These are phyloP conservation scores for Fusarium pseudoanthophilum DNA, from an alignment of 2,329 filamentous ascomycete species.

Conservation along the genomic window DNA sequence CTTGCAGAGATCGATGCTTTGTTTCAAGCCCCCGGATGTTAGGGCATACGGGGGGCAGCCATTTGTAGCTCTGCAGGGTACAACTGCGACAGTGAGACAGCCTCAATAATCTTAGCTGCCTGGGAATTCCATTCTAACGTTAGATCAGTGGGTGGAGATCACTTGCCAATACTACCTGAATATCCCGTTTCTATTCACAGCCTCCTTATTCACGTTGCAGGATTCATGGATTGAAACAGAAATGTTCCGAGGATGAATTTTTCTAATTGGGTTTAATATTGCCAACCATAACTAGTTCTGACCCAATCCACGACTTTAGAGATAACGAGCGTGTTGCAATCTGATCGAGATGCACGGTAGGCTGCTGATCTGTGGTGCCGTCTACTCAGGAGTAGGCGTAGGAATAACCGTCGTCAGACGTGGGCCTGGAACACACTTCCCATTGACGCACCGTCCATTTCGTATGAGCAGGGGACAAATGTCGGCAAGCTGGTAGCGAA, in stretches of 20 bases:
- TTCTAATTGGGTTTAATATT: not conserved
- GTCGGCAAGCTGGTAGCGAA: not conserved
- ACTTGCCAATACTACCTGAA: fast-evolving
- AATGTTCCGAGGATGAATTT: fast-evolving
- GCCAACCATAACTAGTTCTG: not conserved
- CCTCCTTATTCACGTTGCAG: fast-evolving
- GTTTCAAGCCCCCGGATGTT: not conserved
- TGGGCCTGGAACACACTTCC: not conserved
- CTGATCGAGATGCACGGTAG: fast-evolving
- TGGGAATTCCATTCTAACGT: fast-evolving
- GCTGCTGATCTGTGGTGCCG: not conserved
- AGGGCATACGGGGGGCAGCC: not conserved
- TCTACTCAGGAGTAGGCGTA: not conserved
- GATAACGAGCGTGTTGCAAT: not conserved
- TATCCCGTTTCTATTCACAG: not conserved
- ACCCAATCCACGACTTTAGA: too few species aligned
- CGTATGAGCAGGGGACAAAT: not conserved
- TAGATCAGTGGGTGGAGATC: not conserved
- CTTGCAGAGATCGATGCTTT: not conserved
- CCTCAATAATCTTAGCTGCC: not conserved
- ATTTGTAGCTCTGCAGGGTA: not conserved
- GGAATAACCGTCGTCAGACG: not conserved
- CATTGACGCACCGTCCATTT: not conserved
- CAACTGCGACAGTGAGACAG: not conserved
- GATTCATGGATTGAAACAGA: not conserved